These are phyloP conservation scores for Lathyrus tuberosus DNA, from an alignment of 306 rosid genomes.

Conservation along the genomic window DNA sequence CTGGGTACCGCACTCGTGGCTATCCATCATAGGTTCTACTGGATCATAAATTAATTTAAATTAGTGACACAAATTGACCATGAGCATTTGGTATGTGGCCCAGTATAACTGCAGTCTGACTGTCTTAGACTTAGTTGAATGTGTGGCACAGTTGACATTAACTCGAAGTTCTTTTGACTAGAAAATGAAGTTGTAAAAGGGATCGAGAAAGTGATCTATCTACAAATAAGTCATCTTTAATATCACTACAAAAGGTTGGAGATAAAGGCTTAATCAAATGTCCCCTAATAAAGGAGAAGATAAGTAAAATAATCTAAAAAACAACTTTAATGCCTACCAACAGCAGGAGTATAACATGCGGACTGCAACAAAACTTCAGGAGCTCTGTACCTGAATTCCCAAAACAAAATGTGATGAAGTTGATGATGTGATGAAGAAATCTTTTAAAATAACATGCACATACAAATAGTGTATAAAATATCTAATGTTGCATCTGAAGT, in stretches of 20 bases:
- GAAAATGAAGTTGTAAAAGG: neutral
- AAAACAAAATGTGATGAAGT: conserved; percentile 24
- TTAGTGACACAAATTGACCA: neutral
- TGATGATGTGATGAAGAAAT: neutral
- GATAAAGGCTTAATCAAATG: neutral
- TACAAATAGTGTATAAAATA: conserved; percentile 4
- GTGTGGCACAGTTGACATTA: neutral
- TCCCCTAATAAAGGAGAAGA: neutral
- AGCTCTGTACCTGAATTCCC: conserved; percentile 74
- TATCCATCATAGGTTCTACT: conserved; percentile 6
- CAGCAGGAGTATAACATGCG: conserved; percentile 76
- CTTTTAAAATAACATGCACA: conserved; percentile 8
- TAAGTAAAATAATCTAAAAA: conserved; percentile 4
- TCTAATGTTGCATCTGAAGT: conserved; percentile 9
- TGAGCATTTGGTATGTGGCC: neutral
- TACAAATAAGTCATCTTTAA: too few species aligned
- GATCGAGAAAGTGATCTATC: neutral
- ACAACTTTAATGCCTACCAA: conserved; percentile 59
- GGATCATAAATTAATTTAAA: conserved; percentile 22
- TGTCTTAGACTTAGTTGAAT: neutral
- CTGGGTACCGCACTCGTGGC: too few species aligned
- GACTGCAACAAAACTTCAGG: conserved; percentile 86
- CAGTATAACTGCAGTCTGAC: neutral
- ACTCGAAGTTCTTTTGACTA: neutral
- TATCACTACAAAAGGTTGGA: too few species aligned